Evolutionary conservation across 106 monocot genomes (phyloP), one percentile per base, ranked within the genome.

Genomic region (Platanthera zijinensis): DNA sequence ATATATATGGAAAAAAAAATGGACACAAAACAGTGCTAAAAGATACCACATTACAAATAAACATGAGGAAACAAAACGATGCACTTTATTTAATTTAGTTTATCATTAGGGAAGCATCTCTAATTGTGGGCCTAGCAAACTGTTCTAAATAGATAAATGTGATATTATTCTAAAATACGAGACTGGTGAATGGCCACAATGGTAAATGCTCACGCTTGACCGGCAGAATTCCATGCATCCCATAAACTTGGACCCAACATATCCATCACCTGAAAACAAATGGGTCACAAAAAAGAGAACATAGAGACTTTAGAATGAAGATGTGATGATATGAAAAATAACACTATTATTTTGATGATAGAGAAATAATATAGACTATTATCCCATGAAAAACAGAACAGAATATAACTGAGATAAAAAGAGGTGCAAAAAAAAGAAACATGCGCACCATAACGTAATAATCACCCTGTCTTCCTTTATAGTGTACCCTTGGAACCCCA

Each of bases 161-260:
- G 5, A 66, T 32, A 48, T 5, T 47, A 62, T 14, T 6, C 13
- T 62, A 47, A 5, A 70, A 46, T 48, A 70, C 8, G 17, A 70
- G 1, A 48, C 3, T 14, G 39, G 32, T 30, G 48, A 15, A 70
- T 48, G 14, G 48, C 15, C 48, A 70, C 17, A 70, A 48, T 70
- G 48, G 70, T 39, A 69, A 77, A 66, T 76, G 56, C 90, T 84
- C 75, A 90, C 90, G 84, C 57, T 84, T 90, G 90, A 75, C 87
- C 85, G 62, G 87, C 82, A 77, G 85, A 79, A 82, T 90, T 90
- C 90, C 90, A 90, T 32, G 79, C 83, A 83, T 90, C 90, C 90
- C 90, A 90, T 73, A 90, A 80, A 80, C 90, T 90, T 54, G 90
- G 90, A 72, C 90, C 90, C 8, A 90, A 79, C 85, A 90, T 90